These are phyloP conservation scores for Licmophora abbreviata DNA, from an alignment of 108 stramenopile species.

Conservation along the genomic window DNA sequence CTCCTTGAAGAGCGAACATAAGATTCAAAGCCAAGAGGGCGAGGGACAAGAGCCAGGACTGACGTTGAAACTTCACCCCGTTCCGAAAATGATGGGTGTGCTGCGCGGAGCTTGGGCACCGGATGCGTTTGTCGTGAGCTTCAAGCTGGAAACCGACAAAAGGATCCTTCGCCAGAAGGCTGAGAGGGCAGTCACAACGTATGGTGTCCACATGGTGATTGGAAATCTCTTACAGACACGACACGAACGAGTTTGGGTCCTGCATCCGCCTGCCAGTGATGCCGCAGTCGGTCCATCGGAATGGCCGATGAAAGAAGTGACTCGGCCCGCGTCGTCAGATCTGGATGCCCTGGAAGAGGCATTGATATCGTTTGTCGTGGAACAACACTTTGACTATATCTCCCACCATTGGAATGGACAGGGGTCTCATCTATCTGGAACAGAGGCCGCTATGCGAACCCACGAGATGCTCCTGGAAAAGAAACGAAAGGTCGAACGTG, in stretches of 20 bases:
- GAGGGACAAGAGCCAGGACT: slow-evolving; percentile 19
- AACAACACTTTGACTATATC: slow-evolving; percentile 77
- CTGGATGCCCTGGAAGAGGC: slow-evolving; percentile 47
- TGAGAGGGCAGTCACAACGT: slow-evolving; percentile 69
- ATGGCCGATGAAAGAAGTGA: slow-evolving; percentile 32
- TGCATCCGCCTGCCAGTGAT: slow-evolving; percentile 24
- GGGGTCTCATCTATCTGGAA: slow-evolving; percentile 18
- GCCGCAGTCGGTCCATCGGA: slow-evolving; percentile 3
- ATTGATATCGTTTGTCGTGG: slow-evolving; percentile 55
- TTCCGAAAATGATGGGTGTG: slow-evolving; percentile 87
- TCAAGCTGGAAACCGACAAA: slow-evolving; percentile 97
- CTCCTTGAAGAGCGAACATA: slow-evolving; percentile 78
- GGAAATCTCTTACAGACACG: slow-evolving; percentile 89
- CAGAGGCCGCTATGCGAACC: slow-evolving; percentile 26
- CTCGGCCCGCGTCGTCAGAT: neutral
- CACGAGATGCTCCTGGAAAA: slow-evolving; percentile 24
- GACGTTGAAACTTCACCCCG: slow-evolving; percentile 60
- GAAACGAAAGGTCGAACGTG: slow-evolving; percentile 30
- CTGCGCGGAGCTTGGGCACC: slow-evolving; percentile 83
- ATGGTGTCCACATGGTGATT: slow-evolving; percentile 92
- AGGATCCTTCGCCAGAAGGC: slow-evolving; percentile 82
- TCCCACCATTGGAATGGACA: slow-evolving; percentile 23
- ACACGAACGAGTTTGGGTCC: slow-evolving; percentile 71
- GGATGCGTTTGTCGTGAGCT: slow-evolving; percentile 87
- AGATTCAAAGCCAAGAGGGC: slow-evolving; percentile 80